Evolutionary conservation across 208 protist species (phyloP).

Genomic region (Acanthamoeba quina): DNA sequence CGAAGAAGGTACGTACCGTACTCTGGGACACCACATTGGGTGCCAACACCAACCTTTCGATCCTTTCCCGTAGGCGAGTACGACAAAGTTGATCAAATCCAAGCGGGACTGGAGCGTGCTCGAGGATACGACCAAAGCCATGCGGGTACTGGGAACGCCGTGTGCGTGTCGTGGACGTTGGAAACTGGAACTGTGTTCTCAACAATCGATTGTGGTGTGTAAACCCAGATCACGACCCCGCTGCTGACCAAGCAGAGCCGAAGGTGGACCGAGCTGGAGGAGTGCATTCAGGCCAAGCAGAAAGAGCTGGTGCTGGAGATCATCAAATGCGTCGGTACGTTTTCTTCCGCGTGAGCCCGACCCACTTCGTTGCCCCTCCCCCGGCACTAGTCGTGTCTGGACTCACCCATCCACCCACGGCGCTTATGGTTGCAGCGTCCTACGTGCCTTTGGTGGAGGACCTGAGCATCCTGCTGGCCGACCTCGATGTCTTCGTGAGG

Average conservation of each 20-base stretch:
- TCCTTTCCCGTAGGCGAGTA: not conserved
- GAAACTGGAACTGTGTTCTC: too few species aligned
- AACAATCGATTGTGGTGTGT: conserved; percentile 92
- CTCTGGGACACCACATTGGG: not conserved
- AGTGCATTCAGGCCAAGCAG: conserved; percentile 87
- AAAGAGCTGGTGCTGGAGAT: conserved; percentile 94
- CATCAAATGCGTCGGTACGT: conserved; percentile 93
- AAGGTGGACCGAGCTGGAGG: conserved; percentile 81
- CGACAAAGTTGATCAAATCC: conserved; percentile 12
- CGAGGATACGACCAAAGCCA: not conserved
- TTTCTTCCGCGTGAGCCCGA: not conserved
- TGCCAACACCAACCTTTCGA: not conserved
- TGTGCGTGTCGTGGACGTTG: too few species aligned
- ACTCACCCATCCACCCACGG: not conserved
- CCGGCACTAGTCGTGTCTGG: too few species aligned
- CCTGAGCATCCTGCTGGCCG: conserved; percentile 94
- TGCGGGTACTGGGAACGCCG: conserved; percentile 19
- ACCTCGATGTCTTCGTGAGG: conserved; percentile 95
- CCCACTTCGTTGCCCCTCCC: not conserved
- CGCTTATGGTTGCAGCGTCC: conserved; percentile 72
- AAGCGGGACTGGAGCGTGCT: conserved; percentile 42
- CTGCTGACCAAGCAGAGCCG: conserved; percentile 85
- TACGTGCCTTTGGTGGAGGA: conserved; percentile 97
- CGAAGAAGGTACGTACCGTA: conserved; percentile 29
- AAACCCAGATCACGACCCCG: conserved; percentile 93